phyloP scores from a whole-genome alignment of 176 grass and related monocot genomes.

The Melocanna baccifera region DNA sequence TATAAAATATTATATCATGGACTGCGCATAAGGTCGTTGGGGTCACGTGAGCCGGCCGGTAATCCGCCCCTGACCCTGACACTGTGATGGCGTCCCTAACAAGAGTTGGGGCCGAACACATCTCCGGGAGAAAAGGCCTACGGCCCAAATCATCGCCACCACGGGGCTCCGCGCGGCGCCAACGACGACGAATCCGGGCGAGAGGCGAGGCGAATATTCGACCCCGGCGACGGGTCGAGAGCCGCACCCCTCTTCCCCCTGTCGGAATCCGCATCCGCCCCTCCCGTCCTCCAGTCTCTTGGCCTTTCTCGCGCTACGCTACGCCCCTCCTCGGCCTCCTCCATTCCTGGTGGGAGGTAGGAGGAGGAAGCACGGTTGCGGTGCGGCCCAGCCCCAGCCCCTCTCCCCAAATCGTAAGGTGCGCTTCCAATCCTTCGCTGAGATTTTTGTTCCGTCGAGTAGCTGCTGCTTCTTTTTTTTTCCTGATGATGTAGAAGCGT shows the following conservation, averaged over 20 bases:
- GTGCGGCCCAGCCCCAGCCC: not conserved
- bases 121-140: too few species aligned
- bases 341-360: not conserved
- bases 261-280: constrained; percentile 48
- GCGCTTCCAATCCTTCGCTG: not conserved
- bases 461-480: too few species aligned
- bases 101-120: too few species aligned
- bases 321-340: not conserved
- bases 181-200: too few species aligned
- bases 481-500: not conserved
- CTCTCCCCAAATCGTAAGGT: not conserved
- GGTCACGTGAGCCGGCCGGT: too few species aligned
- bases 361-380: not conserved
- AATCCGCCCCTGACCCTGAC: too few species aligned
- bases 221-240: too few species aligned
- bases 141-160: not conserved
- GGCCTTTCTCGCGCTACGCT: not conserved
- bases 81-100: too few species aligned
- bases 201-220: constrained; percentile 8
- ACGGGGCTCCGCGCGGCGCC: not conserved
- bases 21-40: too few species aligned
- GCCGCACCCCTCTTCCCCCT: too few species aligned
- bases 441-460: not conserved
- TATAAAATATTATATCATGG: too few species aligned
- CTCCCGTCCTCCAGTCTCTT: constrained; percentile 4